Base-by-base conservation (phyloP, 495 filamentous ascomycete genomes). In the Penicillium taxi region DNA sequence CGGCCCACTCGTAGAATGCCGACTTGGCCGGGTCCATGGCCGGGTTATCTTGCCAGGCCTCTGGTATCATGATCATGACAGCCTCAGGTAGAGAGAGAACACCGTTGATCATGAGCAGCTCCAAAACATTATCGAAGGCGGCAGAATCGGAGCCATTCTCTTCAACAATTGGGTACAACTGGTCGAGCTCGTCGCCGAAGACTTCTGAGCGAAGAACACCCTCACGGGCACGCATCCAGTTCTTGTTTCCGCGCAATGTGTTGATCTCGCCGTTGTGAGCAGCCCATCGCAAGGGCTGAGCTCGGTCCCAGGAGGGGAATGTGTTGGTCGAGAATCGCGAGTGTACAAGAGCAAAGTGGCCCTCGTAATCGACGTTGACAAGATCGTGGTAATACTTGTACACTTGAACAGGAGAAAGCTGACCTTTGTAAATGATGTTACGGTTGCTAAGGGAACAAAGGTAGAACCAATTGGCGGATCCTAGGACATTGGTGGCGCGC, bases 231-330 rank as follows among this genome's bases (percentile, higher is more conserved):
- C 91, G 79, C 91, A 99, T 99, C 91, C 93, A 99, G 67, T 99
- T 99, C 74, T 99, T 99, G 70, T 99, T 99, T 32, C 91, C 91
- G 49, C 91, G 84, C 45, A 99, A 70, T 3, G 91, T 99, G 60
- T 99, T 99, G 48, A 99, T 96, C 64, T 99, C 91, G 69, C 91
- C 91, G 53, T 99, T 99, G 70, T 99, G 91, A 56, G 91, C 91
- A 32, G 88, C 89, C 93, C 90, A 96, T 58, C 91, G 78, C 45
- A 99, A 63, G 14, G 91, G 91, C 64, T 99, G 91, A 26, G 91
- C 93, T 63, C 91, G 86, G 63, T 99, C 91, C 91, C 91, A 99
- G 6, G 88, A 95, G 17, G 91, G 91, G 61, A 99, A 99, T 29
- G 91, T 99, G 68, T 99, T 99, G 26, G 91, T 99, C 8, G 89